phyloP scores from a whole-genome alignment of 257 asterid species.

The Rauvolfia tetraphylla region DNA sequence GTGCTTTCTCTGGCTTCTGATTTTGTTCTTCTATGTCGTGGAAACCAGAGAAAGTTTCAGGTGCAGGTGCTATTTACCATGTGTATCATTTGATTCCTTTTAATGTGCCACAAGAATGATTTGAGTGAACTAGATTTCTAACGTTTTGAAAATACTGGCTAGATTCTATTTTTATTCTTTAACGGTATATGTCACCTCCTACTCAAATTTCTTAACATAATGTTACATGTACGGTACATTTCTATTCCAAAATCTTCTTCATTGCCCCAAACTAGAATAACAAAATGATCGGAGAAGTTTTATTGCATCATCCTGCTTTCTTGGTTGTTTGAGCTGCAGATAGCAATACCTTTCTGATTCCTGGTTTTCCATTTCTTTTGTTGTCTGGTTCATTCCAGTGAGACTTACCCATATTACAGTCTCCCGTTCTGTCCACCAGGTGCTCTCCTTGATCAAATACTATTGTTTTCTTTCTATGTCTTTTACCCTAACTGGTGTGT shows the following conservation, averaged over 20 bases:
- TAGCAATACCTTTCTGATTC: constrained; percentile 3
- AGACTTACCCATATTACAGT: constrained; percentile 23
- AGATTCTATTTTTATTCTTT: neutral
- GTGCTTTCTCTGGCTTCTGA: too few relatives aligned
- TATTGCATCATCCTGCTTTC: neutral
- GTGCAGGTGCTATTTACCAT: neutral
- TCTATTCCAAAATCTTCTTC: neutral
- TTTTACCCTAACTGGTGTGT: neutral
- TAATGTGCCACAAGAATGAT: neutral
- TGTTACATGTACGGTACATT: neutral
- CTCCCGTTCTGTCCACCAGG: constrained; percentile 32
- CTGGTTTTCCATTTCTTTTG: neutral
- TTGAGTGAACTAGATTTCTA: neutral
- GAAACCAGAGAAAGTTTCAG: neutral
- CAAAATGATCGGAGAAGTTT: neutral
- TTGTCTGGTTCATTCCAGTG: constrained; percentile 13
- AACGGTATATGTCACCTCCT: neutral
- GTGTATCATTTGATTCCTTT: neutral
- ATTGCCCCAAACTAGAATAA: neutral
- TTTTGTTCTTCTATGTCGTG: neutral
- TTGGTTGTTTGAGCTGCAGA: too few relatives aligned
- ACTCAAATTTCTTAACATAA: neutral
- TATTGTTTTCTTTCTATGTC: neutral
- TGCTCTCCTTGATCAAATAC: constrained; percentile 11
- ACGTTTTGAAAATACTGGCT: neutral